Evolutionary conservation across 1,284 basidiomycete genomes (phyloP).

Genomic region (Leccinum pachyderme): DNA sequence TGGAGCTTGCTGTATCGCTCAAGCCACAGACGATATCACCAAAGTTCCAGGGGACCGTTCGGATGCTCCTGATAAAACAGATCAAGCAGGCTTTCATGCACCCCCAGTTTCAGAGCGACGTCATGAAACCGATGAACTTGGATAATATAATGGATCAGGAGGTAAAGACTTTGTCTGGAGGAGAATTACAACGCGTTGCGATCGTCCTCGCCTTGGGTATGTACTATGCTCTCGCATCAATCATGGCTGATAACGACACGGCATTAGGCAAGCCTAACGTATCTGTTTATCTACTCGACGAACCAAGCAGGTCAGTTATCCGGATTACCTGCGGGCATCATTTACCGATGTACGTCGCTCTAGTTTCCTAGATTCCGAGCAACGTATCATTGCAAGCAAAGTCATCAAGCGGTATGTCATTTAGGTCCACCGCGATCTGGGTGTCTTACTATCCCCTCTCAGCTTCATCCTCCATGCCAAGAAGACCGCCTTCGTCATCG

Average conservation of each 20-base stretch:
- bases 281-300: conserved; percentile 85
- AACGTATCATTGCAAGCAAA: conserved; percentile 95
- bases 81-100: conserved; percentile 96
- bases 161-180: background rate
- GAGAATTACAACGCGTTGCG: conserved; percentile 70
- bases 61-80: conserved; percentile 89
- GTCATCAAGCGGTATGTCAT: conserved; percentile 85
- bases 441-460: conserved; percentile 2
- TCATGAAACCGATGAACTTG: conserved; percentile 93
- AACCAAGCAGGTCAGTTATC: conserved; percentile 59
- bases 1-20: conserved; percentile 80
- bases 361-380: conserved; percentile 94
- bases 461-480: conserved; percentile 92
- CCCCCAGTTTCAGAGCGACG: conserved; percentile 95
- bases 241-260: conserved; percentile 5
- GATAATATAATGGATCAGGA: conserved; percentile 75
- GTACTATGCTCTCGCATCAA: conserved; percentile 10
- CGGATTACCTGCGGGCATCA: background rate
- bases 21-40: conserved; percentile 97
- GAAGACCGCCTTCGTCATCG: conserved; percentile 96
- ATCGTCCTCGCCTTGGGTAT: conserved; percentile 84
- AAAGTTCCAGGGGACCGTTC: conserved; percentile 91
- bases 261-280: conserved; percentile 73
- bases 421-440: background rate
- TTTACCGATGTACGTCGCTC: conserved; percentile 15